A percentile compares a stretch with the other conserved stretches of the same genome.
These are phyloP conservation scores for Poa pratensis DNA, from an alignment of 176 grass and related monocot genomes.

Conservation along the genomic window DNA sequence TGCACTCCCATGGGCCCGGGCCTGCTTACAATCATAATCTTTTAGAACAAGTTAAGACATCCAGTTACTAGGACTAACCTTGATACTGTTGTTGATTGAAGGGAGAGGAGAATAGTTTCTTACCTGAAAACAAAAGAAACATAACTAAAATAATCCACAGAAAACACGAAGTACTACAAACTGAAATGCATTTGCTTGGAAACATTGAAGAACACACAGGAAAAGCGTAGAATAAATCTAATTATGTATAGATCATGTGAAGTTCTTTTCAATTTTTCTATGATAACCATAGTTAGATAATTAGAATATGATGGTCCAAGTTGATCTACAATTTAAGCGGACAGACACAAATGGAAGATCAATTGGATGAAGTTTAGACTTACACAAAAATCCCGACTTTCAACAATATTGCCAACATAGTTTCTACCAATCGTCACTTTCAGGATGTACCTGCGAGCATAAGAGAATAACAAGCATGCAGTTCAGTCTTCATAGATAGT, in stretches of 20 bases:
- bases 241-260: slow-evolving; percentile 3
- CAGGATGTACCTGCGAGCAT: slow-evolving; percentile 73
- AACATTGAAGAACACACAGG: not conserved
- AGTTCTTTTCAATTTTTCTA: not conserved
- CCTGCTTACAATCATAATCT: slow-evolving; percentile 10
- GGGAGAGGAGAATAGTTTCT: slow-evolving; percentile 79
- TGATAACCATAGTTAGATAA: slow-evolving; percentile 3
- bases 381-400: slow-evolving; percentile 85
- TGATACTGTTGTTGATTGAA: slow-evolving; percentile 96
- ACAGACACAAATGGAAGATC: not conserved
- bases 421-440: slow-evolving; percentile 90
- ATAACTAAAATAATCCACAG: slow-evolving; percentile 11
- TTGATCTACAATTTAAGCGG: slow-evolving; percentile 1
- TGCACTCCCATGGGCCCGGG: too few relatives aligned
- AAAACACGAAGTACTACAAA: not conserved
- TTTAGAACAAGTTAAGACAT: slow-evolving; percentile 24
- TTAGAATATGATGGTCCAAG: not conserved
- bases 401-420: slow-evolving; percentile 84
- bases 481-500: slow-evolving; percentile 8
- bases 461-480: slow-evolving; percentile 28
- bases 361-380: slow-evolving; percentile 39
- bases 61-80: slow-evolving; percentile 60
- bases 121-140: slow-evolving; percentile 60
- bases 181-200: not conserved
- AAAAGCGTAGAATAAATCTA: not conserved